Conservation (phyloP, 257 asterid species). For the Ophiorrhiza pumila region DNA sequence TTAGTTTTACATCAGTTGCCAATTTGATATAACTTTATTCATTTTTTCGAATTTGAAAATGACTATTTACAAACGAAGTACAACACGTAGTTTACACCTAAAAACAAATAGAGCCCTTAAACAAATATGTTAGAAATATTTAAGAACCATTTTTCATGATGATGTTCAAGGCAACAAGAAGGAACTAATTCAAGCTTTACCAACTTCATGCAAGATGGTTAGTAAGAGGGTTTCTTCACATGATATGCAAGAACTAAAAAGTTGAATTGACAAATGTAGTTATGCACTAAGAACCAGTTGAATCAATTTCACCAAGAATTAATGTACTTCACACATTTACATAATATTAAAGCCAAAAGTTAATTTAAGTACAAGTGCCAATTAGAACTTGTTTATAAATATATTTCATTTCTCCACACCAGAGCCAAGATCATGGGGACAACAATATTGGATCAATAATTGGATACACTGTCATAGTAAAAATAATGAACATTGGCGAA, state of each 20-base stretch:
- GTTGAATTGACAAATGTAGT: too few species aligned
- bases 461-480: slow-evolving; percentile 9
- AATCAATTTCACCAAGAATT: background rate
- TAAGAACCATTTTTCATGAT: too few species aligned
- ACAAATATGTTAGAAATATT: too few species aligned
- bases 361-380: background rate
- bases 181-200: background rate
- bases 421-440: background rate
- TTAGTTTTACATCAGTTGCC: too few species aligned
- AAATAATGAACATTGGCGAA: slow-evolving; percentile 3
- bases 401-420: background rate
- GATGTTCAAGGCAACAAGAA: background rate
- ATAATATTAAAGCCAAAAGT: slow-evolving; percentile 6
- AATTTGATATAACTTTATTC: too few species aligned
- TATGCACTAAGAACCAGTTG: background rate
- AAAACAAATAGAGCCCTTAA: too few species aligned
- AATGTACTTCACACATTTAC: background rate
- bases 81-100: too few species aligned
- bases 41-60: too few species aligned
- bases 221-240: too few species aligned
- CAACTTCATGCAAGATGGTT: background rate
- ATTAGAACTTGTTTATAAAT: background rate
- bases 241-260: background rate
- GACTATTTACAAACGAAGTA: too few species aligned
- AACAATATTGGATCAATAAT: slow-evolving; percentile 15